Conservation (phyloP, 202 grass and related monocot genomes). For the Elaeis oleifera region DNA sequence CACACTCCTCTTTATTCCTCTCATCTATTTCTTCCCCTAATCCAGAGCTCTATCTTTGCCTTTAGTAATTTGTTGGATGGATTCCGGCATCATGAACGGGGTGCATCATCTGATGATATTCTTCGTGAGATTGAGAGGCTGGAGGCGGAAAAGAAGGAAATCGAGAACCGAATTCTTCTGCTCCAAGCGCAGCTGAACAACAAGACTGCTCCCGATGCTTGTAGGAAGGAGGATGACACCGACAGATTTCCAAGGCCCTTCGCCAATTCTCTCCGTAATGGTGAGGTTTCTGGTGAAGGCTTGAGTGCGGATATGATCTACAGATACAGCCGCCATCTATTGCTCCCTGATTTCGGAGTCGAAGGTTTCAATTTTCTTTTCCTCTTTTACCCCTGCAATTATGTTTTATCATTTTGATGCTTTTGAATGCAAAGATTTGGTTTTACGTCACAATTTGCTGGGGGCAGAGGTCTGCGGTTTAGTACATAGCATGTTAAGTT, state of each 20-base stretch:
- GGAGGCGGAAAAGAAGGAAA: slow-evolving; percentile 36
- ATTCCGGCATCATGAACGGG: too few species aligned
- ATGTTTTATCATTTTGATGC: background rate
- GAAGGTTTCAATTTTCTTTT: slow-evolving; percentile 29
- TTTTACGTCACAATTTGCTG: too few species aligned
- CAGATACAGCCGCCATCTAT: slow-evolving; percentile 78
- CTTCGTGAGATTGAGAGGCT: slow-evolving; percentile 43
- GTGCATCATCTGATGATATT: slow-evolving; percentile 23
- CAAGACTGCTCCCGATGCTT: background rate
- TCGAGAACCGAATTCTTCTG: slow-evolving; percentile 45
- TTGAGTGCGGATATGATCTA: slow-evolving; percentile 61
- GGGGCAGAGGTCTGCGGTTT: too few species aligned
- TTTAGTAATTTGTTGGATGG: too few species aligned
- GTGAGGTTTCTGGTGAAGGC: background rate
- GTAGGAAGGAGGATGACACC: background rate
- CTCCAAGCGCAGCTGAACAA: slow-evolving; percentile 44
- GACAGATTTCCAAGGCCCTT: background rate
- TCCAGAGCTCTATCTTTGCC: too few species aligned
- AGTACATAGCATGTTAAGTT: too few species aligned
- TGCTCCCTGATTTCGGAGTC: slow-evolving; percentile 82
- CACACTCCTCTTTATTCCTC: too few species aligned
- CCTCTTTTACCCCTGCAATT: background rate
- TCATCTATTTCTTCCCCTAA: too few species aligned
- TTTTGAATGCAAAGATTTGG: background rate
- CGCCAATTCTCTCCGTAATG: slow-evolving; percentile 13